Conservation (phyloP, 768 basidiomycete genomes). For the Serendipita sp. region DNA sequence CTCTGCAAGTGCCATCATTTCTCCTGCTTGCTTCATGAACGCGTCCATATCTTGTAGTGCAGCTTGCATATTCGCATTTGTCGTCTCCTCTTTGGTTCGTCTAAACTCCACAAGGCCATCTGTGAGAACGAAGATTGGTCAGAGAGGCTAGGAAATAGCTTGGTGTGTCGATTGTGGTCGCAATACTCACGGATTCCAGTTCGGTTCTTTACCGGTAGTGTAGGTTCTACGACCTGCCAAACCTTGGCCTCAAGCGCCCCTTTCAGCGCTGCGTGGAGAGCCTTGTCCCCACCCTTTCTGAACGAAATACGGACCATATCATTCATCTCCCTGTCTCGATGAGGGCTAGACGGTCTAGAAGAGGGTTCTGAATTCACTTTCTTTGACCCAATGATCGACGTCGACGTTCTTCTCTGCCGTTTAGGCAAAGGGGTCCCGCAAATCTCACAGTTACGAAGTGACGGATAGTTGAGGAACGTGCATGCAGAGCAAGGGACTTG, state of each 20-base stretch:
- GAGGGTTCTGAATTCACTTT: slow-evolving; percentile 44
- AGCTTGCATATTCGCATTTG: slow-evolving; percentile 49
- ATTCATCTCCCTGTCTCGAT: slow-evolving; percentile 23
- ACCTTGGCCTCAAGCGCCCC: slow-evolving; percentile 49
- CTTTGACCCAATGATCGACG: background rate
- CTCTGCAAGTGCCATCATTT: slow-evolving; percentile 81
- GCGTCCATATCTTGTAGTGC: slow-evolving; percentile 81
- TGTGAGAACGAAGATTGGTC: background rate
- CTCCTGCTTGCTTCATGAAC: slow-evolving; percentile 77
- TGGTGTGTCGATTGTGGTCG: too few species aligned
- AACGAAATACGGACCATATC: slow-evolving; percentile 68
- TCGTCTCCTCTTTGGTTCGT: slow-evolving; percentile 20
- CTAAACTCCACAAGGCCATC: slow-evolving; percentile 6
- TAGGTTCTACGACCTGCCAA: slow-evolving; percentile 42
- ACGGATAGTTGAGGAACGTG: slow-evolving; percentile 81
- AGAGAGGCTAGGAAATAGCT: slow-evolving; percentile 7
- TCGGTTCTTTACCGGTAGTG: background rate
- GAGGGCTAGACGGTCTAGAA: slow-evolving; percentile 42
- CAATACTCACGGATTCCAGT: slow-evolving; percentile 12
- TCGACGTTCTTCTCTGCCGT: background rate
- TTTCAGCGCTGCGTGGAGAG: slow-evolving; percentile 65
- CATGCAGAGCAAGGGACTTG: slow-evolving; percentile 61
- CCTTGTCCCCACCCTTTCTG: slow-evolving; percentile 75
- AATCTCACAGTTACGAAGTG: slow-evolving; percentile 63
- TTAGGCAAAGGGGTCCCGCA: slow-evolving; percentile 55